phyloP scores from a whole-genome alignment of 371 early-diverging fungal genomes.

The Choanephora cucurbitarum region DNA sequence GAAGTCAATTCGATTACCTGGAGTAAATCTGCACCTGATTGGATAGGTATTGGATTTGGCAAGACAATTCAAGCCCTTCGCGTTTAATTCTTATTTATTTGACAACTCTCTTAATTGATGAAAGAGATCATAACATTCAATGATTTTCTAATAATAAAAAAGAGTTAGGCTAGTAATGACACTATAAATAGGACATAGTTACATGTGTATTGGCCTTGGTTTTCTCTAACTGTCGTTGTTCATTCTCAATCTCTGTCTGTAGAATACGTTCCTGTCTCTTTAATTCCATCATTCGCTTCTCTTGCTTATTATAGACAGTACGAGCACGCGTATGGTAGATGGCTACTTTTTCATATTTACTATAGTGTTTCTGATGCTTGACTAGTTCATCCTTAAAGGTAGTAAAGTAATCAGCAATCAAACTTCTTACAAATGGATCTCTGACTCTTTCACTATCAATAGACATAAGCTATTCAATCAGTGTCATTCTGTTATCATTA shows the following conservation, averaged over 20 bases:
- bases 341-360: neutral
- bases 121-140: neutral
- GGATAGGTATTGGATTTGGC: slow-evolving; percentile 76
- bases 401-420: neutral
- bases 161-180: too few species aligned
- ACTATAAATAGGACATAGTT: too few species aligned
- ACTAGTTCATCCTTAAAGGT: neutral
- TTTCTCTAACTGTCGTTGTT: neutral
- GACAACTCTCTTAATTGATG: neutral
- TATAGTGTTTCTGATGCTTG: neutral
- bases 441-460: neutral
- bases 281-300: neutral
- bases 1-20: slow-evolving; percentile 76
- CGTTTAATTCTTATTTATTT: slow-evolving; percentile 22
- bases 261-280: neutral
- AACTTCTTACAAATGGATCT: neutral
- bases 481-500: neutral
- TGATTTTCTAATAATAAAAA: neutral
- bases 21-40: slow-evolving; percentile 70
- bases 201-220: neutral
- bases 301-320: neutral
- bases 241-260: neutral
- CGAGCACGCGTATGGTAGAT: neutral
- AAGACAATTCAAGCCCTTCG: slow-evolving; percentile 66
- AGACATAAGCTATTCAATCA: too few species aligned